Base-by-base conservation (phyloP, 202 grass and related monocot genomes). In the Panicum hallii region DNA sequence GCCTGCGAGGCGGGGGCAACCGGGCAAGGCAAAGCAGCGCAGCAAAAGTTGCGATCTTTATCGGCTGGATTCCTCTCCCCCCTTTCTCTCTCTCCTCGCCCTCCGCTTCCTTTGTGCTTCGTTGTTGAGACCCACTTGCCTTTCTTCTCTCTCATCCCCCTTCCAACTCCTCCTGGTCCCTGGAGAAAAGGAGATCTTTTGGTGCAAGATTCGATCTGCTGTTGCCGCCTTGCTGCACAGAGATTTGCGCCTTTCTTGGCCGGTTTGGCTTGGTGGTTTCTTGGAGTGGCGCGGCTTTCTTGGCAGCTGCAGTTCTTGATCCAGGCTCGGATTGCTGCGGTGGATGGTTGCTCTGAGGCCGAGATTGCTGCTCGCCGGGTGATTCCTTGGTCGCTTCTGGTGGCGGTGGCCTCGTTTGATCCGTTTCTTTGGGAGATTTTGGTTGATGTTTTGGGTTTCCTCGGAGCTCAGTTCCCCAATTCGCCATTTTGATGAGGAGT, bases 401-500 rank as follows among this genome's bases (percentile, higher is more conserved):
- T 17, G 71, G 64, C 12, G 50, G 83, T 41, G 73, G 12, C 41
- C 63, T 56, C 34, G 63, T 42, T 77, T 69, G 73, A 77, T 77
- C 19, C 63, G 50, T 55, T 45, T 67, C 12, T 19, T 40, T 19
- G 42, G 17, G 26, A 72, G 81, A 53, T 75, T 68, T 77, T 20
- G 45, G 32, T 84, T 84, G 32, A 84, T 84, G 71, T 67, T 71
- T 63, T 74, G 56, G 42, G 58, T 84, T 84, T 50, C 74, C 60
- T 38, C 44, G 70, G 57, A 65, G 58, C 26, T 82, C 41, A 36
- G 77, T 72, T 81, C 63, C 82, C 73, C 74, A 79, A 83, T 75
- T 56, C 77, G 68, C 75, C 85, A 82, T 79, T 87, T 90, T 87
- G 83, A 90, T 88, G 91, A 93, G 82, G 85, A 87, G 67, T 76